These are phyloP conservation scores for Coniochaeta ligniaria DNA, from an alignment of 2,329 filamentous ascomycete species.

Conservation along the genomic window DNA sequence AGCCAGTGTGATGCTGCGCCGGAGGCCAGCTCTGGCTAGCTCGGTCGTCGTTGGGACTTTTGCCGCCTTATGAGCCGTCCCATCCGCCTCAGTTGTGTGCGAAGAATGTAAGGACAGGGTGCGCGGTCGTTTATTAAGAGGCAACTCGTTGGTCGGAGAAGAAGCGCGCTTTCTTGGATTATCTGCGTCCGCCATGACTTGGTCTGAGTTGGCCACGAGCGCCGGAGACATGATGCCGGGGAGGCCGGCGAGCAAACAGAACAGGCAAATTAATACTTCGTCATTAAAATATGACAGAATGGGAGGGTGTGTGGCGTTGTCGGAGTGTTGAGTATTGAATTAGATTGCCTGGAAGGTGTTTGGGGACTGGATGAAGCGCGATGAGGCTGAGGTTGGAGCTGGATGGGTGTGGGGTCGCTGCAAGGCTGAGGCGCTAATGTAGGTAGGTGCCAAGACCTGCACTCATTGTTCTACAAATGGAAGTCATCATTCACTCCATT, in stretches of 20 bases:
- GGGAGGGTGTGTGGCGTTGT: neutral
- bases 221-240: neutral
- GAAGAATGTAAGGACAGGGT: slow-evolving; percentile 8
- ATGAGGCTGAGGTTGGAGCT: neutral
- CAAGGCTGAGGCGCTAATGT: neutral
- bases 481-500: too few relatives aligned
- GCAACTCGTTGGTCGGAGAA: neutral
- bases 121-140: slow-evolving; percentile 21
- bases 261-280: neutral
- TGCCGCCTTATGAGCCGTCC: slow-evolving; percentile 1
- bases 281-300: neutral
- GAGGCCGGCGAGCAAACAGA: neutral
- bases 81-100: slow-evolving; percentile 4
- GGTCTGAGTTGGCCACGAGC: neutral
- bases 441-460: too few relatives aligned
- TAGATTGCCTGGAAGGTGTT: neutral
- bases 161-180: neutral
- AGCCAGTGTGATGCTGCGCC: slow-evolving; percentile 47
- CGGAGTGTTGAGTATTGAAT: neutral
- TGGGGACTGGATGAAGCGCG: neutral
- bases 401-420: neutral
- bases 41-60: slow-evolving; percentile 9
- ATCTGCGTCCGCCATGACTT: neutral
- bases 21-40: slow-evolving; percentile 29
- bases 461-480: too few relatives aligned